These are phyloP conservation scores for Hemileccinum impolitum DNA, from an alignment of 768 basidiomycete genomes.

Conservation along the genomic window DNA sequence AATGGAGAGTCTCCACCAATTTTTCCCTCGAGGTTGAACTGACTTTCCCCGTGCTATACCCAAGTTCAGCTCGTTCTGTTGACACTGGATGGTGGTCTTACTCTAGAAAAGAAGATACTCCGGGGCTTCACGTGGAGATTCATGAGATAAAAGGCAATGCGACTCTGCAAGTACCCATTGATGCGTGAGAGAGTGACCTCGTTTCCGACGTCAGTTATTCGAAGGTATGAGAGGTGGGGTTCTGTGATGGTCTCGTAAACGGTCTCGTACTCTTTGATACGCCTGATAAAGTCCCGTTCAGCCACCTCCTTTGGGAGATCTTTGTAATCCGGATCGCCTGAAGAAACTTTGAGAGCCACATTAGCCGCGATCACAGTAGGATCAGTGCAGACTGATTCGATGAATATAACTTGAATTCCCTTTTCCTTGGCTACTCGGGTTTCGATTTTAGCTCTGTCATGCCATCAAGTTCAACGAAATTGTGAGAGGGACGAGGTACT, in stretches of 20 bases:
- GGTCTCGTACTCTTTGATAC: slow-evolving; percentile 91
- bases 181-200: slow-evolving; percentile 85
- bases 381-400: slow-evolving; percentile 94
- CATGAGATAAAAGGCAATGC: slow-evolving; percentile 98
- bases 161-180: slow-evolving; percentile 92
- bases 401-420: slow-evolving; percentile 84
- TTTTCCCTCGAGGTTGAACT: slow-evolving; percentile 93
- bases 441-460: slow-evolving; percentile 72
- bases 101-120: slow-evolving; percentile 93
- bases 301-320: slow-evolving; percentile 83
- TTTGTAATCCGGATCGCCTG: slow-evolving; percentile 97
- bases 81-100: slow-evolving; percentile 38
- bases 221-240: slow-evolving; percentile 83
- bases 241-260: slow-evolving; percentile 96
- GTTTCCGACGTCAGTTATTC: slow-evolving; percentile 90
- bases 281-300: slow-evolving; percentile 82
- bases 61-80: slow-evolving; percentile 3
- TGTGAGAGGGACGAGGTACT: slow-evolving; percentile 13
- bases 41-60: slow-evolving; percentile 91
- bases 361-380: slow-evolving; percentile 93
- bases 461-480: slow-evolving; percentile 2
- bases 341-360: slow-evolving; percentile 91
- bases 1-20: slow-evolving; percentile 96
- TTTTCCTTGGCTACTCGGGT: slow-evolving; percentile 83
- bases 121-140: slow-evolving; percentile 96